Conservation (phyloP, 805 yeast species). For the Starmerella vaccinii region DNA sequence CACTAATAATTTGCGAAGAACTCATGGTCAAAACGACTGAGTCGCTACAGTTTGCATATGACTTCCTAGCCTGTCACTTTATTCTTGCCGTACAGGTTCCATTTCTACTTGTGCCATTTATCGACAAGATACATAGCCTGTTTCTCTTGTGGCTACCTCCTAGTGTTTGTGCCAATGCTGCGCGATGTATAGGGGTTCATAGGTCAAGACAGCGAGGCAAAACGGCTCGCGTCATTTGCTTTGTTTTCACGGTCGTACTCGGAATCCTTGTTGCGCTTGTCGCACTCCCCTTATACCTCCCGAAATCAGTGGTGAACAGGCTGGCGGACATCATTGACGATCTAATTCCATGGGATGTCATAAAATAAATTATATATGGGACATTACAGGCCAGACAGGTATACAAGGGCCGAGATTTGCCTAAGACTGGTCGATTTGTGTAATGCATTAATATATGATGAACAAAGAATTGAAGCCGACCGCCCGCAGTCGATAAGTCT, state of each 20-base stretch:
- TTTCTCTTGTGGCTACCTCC: constrained; percentile 96
- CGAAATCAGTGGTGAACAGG: background rate
- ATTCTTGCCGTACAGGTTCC: constrained; percentile 76
- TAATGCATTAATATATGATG: background rate
- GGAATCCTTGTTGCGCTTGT: constrained; percentile 4
- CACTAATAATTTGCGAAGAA: constrained; percentile 74
- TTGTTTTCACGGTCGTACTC: constrained; percentile 4
- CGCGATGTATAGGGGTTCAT: constrained; percentile 74
- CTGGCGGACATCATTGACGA: background rate
- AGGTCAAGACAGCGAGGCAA: constrained; percentile 52
- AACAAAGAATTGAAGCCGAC: background rate
- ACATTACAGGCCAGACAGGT: too few species aligned
- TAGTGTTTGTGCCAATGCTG: constrained; percentile 48
- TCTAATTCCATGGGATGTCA: background rate
- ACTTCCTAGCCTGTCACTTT: constrained; percentile 75
- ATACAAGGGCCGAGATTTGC: too few species aligned
- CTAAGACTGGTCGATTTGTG: background rate
- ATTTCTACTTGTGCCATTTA: constrained; percentile 60
- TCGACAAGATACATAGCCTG: constrained; percentile 85
- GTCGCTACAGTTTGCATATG: constrained; percentile 82
- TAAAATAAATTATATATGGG: background rate
- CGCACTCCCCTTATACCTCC: constrained; percentile 11
- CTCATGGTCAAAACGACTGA: constrained; percentile 76
- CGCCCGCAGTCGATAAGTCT: background rate
- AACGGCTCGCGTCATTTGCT: constrained; percentile 13